Evolutionary conservation across 805 yeast genomes (phyloP), one percentile per base, ranked within the genome.

Genomic region (Torulaspora delbrueckii): DNA sequence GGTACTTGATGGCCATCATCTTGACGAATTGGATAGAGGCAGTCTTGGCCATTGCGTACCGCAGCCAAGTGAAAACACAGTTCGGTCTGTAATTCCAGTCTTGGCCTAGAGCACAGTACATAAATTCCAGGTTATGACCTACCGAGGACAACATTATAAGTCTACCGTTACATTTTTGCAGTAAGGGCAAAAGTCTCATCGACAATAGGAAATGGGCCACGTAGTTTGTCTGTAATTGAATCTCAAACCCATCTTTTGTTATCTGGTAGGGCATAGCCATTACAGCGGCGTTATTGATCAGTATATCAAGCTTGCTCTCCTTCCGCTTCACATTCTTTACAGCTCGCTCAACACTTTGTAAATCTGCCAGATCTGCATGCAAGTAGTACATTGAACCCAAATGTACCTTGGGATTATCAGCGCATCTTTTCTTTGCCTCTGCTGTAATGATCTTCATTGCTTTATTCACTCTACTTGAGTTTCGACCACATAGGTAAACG

Each of bases 221-320:
- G 60, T 81, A 87, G 59, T 86, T 85, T 1, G 89, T 81, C 57
- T 86, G 95, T 47, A 86, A 67, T 58, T 86, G 95, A 12, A 84
- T 73, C 62, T 88, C 96, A 60, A 84, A 85, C 3, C 79, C 79
- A 55, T 84, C 88, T 28, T 69, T 73, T 0, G 96, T 84, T 26
- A 71, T 53, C 16, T 75, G 69, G 60, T 70, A 80, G 0, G 95
- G 91, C n/a, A 81, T 70, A 12, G 84, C 89, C 80, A 84, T 82
- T 4, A 83, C 78, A 2, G 95, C 93, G 1, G 95, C 90, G 62
- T 86, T 87, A 55, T 85, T 79, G 37, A 87, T 73, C 27, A 87
- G 69, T 18, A 86, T 63, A 60, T 86, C 81, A 25, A 87, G 60
- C 14, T 67, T 57, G 0, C 45, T 59, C 53, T 84, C 91, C 42